Evolutionary conservation across 2,329 filamentous ascomycete species (phyloP), one percentile per base, ranked within the genome.

Genomic region (Monascus ruber): DNA sequence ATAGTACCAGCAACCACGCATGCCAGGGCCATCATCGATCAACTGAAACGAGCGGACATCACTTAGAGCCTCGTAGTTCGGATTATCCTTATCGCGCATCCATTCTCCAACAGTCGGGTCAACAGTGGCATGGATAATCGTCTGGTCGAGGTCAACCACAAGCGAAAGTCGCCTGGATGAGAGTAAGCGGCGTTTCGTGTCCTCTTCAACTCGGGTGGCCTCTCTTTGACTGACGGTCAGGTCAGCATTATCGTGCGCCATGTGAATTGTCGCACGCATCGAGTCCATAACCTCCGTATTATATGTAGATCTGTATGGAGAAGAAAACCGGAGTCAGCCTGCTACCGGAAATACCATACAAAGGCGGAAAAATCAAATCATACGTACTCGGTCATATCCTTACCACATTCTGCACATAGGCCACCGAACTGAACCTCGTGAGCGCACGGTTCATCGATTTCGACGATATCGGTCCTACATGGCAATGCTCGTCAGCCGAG

Each of bases 81-180:
- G 87, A 51, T 94, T 95, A 3, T 77, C 73, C 24, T 81, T 77
- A 59, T 98, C 88, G 36, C 78, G 74, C 69, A 94, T 85, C 91
- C 91, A 98, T 60, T 98, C 89, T 47, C 82, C 87, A 39, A 98
- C 81, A 0, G 91, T 98, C 5, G 88, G 89, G 51, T 98, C 91
- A 54, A 96, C 93, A 45, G 87, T 94, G 25, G 91, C 91, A 62
- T 98, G 91, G 49, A 98, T 98, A 54, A 98, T 91, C 41, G 91
- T 98, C 68, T 96, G 89, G 59, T 98, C 91, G 39, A 98, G 72
- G 71, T 98, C 91, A 51, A 98, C 91, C 25, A 98, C 91, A 34
- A 98, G 73, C 34, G 85, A 94, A 34, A 98, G 74, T 66, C 94
- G 94, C 50, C 83, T 78, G 45, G 83, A 77, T 42, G 79, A 73